Evolutionary conservation across 441 rosid species (phyloP), one percentile per base, ranked within the genome.

Genomic region (Brassica balearica): DNA sequence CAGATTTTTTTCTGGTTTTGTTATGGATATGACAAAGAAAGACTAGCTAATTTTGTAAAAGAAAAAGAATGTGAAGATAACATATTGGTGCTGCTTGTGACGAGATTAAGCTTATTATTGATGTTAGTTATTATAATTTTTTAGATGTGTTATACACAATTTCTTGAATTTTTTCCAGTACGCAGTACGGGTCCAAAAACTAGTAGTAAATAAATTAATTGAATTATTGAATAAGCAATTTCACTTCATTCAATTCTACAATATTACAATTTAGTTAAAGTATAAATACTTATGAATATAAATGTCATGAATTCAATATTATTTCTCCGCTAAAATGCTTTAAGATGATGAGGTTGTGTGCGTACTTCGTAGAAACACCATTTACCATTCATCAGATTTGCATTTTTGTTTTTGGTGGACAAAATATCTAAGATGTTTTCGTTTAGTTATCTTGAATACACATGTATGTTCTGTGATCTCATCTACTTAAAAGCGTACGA

Each of bases 401-500:
- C 59, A 53, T 5, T 53, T 36, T 15, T 53, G 41, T 2, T 34
- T 6, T 17, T 19, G 1, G 19, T 15, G 4, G 10, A 53, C 10
- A 15, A 53, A 53, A 53, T 14, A 55, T 55, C 22, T 17, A 19
- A 55, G 60, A 29, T 29, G 34, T 34, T 34, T 34, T 34, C 58
- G 58, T 51, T 48, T 51, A 51, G 58, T 51, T 20, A 17, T 19
- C 23, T 43, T 56, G 27, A 56, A 5, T 20, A 4, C 63, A 58
- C 29, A 20, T 20, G 29, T 20, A 32, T 62, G 19, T 12, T n/a
- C 17, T 62, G 66, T n/a, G 20, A 32, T 14, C 56, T 27, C 41
- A 27, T 15, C 22, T 67, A n/a, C 71, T n/a, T 51, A 55, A 41
- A 41, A 75, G 60, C 38, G 55, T 63, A 19, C 64, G 20, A 59